Evolutionary conservation across 768 basidiomycete species (phyloP).

Genomic region (Boletus pseudo-olivaceus): DNA sequence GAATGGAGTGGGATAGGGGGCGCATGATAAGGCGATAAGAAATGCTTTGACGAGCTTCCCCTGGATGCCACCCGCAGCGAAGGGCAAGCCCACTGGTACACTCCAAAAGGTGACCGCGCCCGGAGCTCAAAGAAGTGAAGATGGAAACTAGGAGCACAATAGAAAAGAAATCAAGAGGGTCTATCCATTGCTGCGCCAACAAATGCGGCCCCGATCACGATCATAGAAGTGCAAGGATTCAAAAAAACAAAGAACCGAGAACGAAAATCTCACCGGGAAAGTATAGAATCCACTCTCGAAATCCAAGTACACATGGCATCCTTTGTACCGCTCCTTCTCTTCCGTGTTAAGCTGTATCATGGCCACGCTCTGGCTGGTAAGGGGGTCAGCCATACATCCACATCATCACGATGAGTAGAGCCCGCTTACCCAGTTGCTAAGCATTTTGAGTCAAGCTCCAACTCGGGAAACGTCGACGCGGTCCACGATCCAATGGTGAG

Average conservation of each 20-base stretch:
- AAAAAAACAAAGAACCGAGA: neutral
- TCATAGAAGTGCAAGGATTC: neutral
- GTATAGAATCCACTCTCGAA: slow-evolving; percentile 74
- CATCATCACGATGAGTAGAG: neutral
- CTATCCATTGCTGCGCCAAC: neutral
- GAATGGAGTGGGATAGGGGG: neutral
- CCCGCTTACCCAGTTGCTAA: slow-evolving; percentile 77
- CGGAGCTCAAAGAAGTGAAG: neutral
- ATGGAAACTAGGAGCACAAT: neutral
- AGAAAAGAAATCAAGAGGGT: neutral
- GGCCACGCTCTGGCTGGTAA: slow-evolving; percentile 71
- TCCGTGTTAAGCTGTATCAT: slow-evolving; percentile 70
- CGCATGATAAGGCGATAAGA: neutral
- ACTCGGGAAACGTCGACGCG: slow-evolving; percentile 65
- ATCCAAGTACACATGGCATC: slow-evolving; percentile 69
- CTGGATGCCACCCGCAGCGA: neutral
- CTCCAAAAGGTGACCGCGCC: too few relatives aligned
- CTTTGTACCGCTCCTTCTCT: slow-evolving; percentile 60
- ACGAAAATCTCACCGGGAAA: slow-evolving; percentile 60
- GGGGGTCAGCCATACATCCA: neutral
- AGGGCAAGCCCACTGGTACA: neutral
- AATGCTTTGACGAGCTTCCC: neutral
- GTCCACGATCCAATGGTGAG: slow-evolving; percentile 86
- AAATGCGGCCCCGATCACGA: too few relatives aligned
- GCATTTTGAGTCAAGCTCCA: slow-evolving; percentile 48